Evolutionary conservation across 176 grass and related monocot genomes (phyloP).

Genomic region (Lolium rigidum): DNA sequence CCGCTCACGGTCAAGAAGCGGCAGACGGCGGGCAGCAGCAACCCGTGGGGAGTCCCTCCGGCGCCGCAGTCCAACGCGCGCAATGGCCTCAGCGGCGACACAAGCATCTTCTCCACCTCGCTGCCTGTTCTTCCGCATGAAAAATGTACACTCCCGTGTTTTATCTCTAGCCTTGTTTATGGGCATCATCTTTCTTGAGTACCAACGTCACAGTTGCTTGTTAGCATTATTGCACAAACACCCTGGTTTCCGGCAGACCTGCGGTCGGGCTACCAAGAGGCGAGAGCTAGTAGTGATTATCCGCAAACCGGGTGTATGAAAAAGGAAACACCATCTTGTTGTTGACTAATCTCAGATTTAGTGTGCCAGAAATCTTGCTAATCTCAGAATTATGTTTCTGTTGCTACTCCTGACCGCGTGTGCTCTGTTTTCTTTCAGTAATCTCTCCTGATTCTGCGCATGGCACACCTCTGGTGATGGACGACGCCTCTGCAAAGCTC

Average conservation of each 20-base stretch:
- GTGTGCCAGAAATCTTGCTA: background rate
- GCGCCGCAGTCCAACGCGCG: background rate
- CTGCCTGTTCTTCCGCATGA: slow-evolving; percentile 77
- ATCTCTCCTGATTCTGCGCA: slow-evolving; percentile 54
- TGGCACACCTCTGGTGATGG: slow-evolving; percentile 48
- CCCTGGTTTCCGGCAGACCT: background rate
- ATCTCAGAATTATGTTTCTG: background rate
- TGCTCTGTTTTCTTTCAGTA: slow-evolving; percentile 32
- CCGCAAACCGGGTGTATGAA: background rate
- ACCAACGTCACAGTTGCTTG: background rate
- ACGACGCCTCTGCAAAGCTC: slow-evolving; percentile 47
- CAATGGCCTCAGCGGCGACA: slow-evolving; percentile 47
- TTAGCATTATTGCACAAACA: background rate
- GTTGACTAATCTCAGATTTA: background rate
- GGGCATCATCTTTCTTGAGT: background rate
- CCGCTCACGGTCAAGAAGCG: slow-evolving; percentile 37
- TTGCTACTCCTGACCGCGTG: slow-evolving; percentile 1
- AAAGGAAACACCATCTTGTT: background rate
- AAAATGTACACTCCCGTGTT: too few relatives aligned
- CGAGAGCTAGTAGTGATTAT: background rate
- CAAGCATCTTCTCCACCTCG: slow-evolving; percentile 89
- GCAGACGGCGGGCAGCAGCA: slow-evolving; percentile 38
- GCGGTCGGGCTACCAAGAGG: background rate
- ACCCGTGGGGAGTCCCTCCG: slow-evolving; percentile 44
- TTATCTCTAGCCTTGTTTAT: too few relatives aligned